phyloP scores from a whole-genome alignment of 2,329 filamentous ascomycete genomes.

The Berkeleyomyces rouxiae region DNA sequence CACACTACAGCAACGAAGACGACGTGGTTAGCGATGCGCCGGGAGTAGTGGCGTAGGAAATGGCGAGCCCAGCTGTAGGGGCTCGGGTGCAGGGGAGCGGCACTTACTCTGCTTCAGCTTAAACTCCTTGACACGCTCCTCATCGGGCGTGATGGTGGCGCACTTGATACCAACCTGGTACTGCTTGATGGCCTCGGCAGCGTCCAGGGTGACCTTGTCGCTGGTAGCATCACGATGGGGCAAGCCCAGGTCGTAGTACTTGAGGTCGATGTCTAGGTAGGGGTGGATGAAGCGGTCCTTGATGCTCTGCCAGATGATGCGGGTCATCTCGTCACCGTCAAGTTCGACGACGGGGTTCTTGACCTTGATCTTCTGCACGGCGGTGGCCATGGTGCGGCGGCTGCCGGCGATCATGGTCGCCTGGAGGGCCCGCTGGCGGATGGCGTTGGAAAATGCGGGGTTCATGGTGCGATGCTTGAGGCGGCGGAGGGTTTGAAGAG shows the following conservation, averaged over 20 bases:
- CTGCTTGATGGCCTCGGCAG: constrained; percentile 96
- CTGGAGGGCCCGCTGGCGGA: constrained; percentile 13
- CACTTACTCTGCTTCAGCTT: constrained; percentile 88
- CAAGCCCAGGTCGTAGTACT: constrained; percentile 92
- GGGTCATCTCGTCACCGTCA: constrained; percentile 90
- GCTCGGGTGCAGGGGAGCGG: neutral
- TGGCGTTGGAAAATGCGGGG: constrained; percentile 11
- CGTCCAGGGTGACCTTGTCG: constrained; percentile 88
- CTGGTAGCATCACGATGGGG: constrained; percentile 91
- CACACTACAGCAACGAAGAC: constrained; percentile 48
- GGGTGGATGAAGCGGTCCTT: constrained; percentile 97
- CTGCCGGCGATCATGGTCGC: constrained; percentile 14
- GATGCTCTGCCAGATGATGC: constrained; percentile 98
- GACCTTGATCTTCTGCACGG: constrained; percentile 83
- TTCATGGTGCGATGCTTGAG: constrained; percentile 2
- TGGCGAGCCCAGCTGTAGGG: neutral
- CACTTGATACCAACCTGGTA: constrained; percentile 98
- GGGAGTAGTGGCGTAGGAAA: neutral
- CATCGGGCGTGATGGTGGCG: constrained; percentile 96
- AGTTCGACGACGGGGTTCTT: constrained; percentile 98
- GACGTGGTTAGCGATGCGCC: neutral
- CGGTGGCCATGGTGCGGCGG: constrained; percentile 35
- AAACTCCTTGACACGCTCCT: constrained; percentile 92
- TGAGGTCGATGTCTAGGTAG: constrained; percentile 92
- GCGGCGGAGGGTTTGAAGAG: neutral